Conservation (phyloP, 2,329 filamentous ascomycete species). For the Curvularia hawaiiensis region DNA sequence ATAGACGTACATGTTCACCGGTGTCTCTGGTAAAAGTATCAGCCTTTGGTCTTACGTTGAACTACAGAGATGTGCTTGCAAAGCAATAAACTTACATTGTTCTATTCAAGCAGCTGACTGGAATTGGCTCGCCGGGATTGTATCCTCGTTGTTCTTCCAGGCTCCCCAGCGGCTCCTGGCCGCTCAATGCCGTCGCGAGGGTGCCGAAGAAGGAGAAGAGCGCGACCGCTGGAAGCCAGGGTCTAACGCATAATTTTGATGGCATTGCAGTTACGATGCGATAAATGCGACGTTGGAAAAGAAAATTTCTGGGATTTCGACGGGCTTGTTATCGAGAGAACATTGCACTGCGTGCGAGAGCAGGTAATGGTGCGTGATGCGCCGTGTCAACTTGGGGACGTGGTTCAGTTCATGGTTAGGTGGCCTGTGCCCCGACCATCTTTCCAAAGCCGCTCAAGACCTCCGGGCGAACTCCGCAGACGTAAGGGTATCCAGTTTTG, state of each 20-base stretch:
- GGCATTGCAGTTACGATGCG: not conserved
- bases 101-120: slow-evolving; percentile 58
- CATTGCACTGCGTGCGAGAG: slow-evolving; percentile 5
- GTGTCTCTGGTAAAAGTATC: slow-evolving; percentile 67
- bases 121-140: slow-evolving; percentile 55
- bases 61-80: not conserved
- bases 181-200: slow-evolving; percentile 48
- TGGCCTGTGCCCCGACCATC: slow-evolving; percentile 12
- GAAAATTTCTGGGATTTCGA: not conserved
- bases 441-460: slow-evolving; percentile 4
- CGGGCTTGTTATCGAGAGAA: not conserved
- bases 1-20: slow-evolving; percentile 70
- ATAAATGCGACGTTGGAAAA: not conserved
- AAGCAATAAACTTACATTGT: slow-evolving; percentile 52
- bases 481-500: not conserved
- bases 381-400: slow-evolving; percentile 14
- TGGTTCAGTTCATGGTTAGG: slow-evolving; percentile 7
- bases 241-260: not conserved
- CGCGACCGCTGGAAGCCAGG: slow-evolving; percentile 34
- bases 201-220: slow-evolving; percentile 37
- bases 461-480: slow-evolving; percentile 12
- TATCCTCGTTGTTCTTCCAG: slow-evolving; percentile 50
- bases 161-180: slow-evolving; percentile 49
- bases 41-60: slow-evolving; percentile 7
- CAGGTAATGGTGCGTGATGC: slow-evolving; percentile 6